phyloP scores from a whole-genome alignment of 108 stramenopile genomes.

The Fistulifera pelliculosa region DNA sequence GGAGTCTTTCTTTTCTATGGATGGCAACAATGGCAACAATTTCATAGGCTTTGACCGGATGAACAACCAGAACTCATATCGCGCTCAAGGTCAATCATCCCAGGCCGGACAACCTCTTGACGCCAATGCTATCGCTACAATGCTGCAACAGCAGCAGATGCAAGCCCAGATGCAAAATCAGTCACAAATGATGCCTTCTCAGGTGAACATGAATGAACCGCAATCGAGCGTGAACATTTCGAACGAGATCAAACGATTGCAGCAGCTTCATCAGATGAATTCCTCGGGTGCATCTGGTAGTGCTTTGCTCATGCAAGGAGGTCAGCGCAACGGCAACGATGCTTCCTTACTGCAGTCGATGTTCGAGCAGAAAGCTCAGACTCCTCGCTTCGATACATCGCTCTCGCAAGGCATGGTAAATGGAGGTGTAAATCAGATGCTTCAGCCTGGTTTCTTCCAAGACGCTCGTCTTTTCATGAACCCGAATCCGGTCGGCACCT shows the following conservation, averaged over 20 bases:
- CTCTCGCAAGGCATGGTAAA: no score
- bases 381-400: no score
- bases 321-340: conserved; percentile 2
- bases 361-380: conserved; percentile 5
- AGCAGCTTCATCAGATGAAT: conserved; percentile 6
- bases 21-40: no score
- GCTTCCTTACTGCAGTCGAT: conserved; percentile 9
- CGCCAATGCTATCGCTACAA: no score
- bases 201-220: background rate
- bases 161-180: no score
- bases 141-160: no score
- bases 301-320: conserved; percentile 3
- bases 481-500: conserved; percentile 10
- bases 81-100: no score
- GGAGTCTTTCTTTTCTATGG: no score
- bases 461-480: conserved; percentile 16
- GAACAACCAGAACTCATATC: no score
- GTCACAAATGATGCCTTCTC: no score
- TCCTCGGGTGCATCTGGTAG: background rate
- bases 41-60: no score
- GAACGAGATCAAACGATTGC: conserved; percentile 10
- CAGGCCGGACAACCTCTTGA: no score
- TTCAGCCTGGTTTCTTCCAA: conserved; percentile 10
- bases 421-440: conserved; percentile 7
- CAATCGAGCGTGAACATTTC: conserved; percentile 3